Evolutionary conservation across 192 early-diverging fungal species (phyloP).

Genomic region (Cladochytrium replicatum): DNA sequence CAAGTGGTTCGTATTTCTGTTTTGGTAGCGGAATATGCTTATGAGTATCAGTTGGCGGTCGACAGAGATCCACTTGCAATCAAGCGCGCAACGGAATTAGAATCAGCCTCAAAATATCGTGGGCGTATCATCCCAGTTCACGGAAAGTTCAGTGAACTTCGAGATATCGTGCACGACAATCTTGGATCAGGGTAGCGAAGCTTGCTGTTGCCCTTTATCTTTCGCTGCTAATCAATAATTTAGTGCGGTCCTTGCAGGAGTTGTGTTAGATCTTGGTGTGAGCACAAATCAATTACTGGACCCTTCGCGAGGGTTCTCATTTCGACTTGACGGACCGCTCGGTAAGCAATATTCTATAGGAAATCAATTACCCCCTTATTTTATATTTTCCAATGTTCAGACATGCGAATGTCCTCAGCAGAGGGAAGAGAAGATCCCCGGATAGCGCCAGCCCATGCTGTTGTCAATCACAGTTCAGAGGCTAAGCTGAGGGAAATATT

Average conservation of each 20-base stretch:
- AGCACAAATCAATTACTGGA: slow-evolving; percentile 59
- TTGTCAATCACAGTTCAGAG: slow-evolving; percentile 50
- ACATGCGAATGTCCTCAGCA: slow-evolving; percentile 61
- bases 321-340: slow-evolving; percentile 52
- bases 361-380: neutral
- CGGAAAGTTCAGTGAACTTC: slow-evolving; percentile 17
- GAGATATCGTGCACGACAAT: slow-evolving; percentile 16
- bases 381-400: neutral
- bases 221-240: too few species aligned
- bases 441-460: slow-evolving; percentile 49
- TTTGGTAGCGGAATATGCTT: neutral
- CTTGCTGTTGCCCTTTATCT: too few species aligned
- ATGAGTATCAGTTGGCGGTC: slow-evolving; percentile 31
- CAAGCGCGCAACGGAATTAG: slow-evolving; percentile 38
- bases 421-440: slow-evolving; percentile 17
- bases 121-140: slow-evolving; percentile 46
- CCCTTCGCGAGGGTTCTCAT: slow-evolving; percentile 58
- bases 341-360: slow-evolving; percentile 9
- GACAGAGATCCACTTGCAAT: slow-evolving; percentile 63
- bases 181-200: slow-evolving; percentile 19
- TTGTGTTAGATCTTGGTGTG: slow-evolving; percentile 67
- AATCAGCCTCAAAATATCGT: slow-evolving; percentile 20
- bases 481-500: slow-evolving; percentile 57
- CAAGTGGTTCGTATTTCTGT: neutral
- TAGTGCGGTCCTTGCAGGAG: slow-evolving; percentile 67